Conservation (phyloP, 73 alveolate species). For the Tetrahymena thermophila region DNA sequence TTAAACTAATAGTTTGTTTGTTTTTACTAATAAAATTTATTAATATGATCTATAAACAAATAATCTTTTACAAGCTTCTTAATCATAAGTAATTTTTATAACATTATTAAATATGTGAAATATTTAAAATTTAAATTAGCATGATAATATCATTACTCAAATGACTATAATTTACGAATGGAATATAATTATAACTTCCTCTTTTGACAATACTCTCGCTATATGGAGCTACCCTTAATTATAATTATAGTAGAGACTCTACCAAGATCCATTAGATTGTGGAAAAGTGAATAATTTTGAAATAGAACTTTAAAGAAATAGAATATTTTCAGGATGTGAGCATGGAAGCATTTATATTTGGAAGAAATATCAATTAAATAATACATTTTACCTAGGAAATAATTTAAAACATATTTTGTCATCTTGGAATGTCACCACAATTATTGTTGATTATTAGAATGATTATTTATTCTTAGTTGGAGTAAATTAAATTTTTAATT, state of each 20-base stretch:
- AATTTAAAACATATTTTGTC: neutral
- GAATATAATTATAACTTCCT: neutral
- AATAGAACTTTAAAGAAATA: neutral
- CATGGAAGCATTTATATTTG: neutral
- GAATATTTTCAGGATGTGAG: neutral
- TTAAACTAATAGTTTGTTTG: neutral
- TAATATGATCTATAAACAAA: neutral
- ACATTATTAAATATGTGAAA: too few species aligned
- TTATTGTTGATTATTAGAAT: neutral
- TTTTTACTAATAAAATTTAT: neutral
- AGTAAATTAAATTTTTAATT: neutral
- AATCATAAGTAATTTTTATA: neutral
- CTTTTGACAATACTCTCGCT: neutral
- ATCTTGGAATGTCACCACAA: neutral
- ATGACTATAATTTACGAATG: neutral
- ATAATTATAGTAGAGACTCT: neutral
- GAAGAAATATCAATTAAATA: neutral
- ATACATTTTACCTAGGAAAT: neutral
- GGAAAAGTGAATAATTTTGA: neutral
- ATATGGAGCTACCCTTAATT: neutral
- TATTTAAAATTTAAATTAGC: neutral
- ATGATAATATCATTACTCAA: neutral
- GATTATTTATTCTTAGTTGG: neutral
- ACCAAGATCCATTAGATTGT: neutral
- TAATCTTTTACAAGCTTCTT: neutral